phyloP scores from a whole-genome alignment of 768 basidiomycete genomes.

The Lactifluus hygrophoroides region DNA sequence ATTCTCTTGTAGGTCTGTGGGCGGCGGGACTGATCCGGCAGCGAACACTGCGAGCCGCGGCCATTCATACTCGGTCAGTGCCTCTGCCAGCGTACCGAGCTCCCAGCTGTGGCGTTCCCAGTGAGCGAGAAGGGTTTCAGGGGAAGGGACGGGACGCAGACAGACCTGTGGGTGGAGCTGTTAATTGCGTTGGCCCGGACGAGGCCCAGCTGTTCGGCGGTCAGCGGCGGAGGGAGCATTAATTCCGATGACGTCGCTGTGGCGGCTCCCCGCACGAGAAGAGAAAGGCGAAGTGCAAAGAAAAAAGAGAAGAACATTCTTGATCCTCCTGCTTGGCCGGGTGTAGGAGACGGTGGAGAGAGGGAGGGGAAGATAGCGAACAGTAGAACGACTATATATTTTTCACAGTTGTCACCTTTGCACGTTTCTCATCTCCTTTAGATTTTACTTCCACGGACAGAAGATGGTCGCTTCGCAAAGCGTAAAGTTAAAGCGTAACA shows the following conservation, averaged over 20 bases:
- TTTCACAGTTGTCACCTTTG: too few species aligned
- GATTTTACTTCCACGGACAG: too few species aligned
- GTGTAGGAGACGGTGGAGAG: too few species aligned
- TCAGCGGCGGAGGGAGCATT: background rate
- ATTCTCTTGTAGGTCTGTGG: slow-evolving; percentile 24
- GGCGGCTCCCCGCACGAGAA: background rate
- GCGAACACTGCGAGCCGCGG: slow-evolving; percentile 45
- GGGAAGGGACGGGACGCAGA: too few species aligned
- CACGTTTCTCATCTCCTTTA: too few species aligned
- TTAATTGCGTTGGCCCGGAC: slow-evolving; percentile 8
- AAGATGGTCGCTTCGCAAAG: too few species aligned
- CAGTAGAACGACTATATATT: too few species aligned
- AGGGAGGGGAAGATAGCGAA: too few species aligned
- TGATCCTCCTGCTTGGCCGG: too few species aligned
- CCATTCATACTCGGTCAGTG: slow-evolving; percentile 44
- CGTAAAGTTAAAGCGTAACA: too few species aligned
- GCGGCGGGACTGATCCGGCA: slow-evolving; percentile 35
- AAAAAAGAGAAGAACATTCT: background rate
- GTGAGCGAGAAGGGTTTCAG: background rate
- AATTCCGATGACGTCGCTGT: background rate
- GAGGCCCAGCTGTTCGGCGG: background rate
- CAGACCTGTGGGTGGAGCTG: slow-evolving; percentile 12
- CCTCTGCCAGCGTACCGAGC: slow-evolving; percentile 45
- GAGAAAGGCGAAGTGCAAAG: background rate
- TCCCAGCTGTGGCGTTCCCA: slow-evolving; percentile 41